Conservation (phyloP, 2,329 filamentous ascomycete species). For the Nemania abortiva region DNA sequence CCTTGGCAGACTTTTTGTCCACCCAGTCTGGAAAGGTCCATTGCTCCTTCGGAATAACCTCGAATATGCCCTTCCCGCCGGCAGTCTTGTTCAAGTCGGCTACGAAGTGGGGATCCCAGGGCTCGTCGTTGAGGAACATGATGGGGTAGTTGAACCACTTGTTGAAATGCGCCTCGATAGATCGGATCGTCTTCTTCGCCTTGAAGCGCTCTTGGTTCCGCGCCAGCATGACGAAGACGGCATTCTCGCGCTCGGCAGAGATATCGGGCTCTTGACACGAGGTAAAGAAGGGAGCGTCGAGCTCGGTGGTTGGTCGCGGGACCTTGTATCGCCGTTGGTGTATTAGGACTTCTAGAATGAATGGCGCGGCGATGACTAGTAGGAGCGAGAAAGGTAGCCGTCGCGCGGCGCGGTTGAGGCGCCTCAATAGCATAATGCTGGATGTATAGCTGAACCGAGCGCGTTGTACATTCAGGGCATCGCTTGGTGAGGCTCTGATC, state of each 20-base stretch:
- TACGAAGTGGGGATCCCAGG: slow-evolving; percentile 57
- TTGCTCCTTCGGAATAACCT: slow-evolving; percentile 55
- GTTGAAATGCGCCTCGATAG: slow-evolving; percentile 60
- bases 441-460: slow-evolving; percentile 8
- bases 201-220: slow-evolving; percentile 58
- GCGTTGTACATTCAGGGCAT: slow-evolving; percentile 39
- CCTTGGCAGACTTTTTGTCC: slow-evolving; percentile 49
- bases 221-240: slow-evolving; percentile 60
- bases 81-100: slow-evolving; percentile 53
- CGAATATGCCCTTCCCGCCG: slow-evolving; percentile 56
- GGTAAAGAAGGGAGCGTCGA: slow-evolving; percentile 57
- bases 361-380: slow-evolving; percentile 48
- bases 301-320: slow-evolving; percentile 52
- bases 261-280: slow-evolving; percentile 56
- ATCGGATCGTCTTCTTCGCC: slow-evolving; percentile 56
- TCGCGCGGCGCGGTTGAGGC: slow-evolving; percentile 51
- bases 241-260: slow-evolving; percentile 56
- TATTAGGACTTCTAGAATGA: slow-evolving; percentile 52
- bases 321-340: slow-evolving; percentile 54
- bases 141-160: slow-evolving; percentile 61
- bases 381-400: slow-evolving; percentile 50
- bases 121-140: slow-evolving; percentile 61
- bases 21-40: slow-evolving; percentile 58
- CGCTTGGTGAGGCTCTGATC: slow-evolving; percentile 23
- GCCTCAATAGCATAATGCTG: slow-evolving; percentile 48